Percentiles rank a stretch among this genome's conserved stretches.
These are phyloP conservation scores for Musa acuminata DNA, from an alignment of 176 grass and related monocot species.

Conservation along the genomic window DNA sequence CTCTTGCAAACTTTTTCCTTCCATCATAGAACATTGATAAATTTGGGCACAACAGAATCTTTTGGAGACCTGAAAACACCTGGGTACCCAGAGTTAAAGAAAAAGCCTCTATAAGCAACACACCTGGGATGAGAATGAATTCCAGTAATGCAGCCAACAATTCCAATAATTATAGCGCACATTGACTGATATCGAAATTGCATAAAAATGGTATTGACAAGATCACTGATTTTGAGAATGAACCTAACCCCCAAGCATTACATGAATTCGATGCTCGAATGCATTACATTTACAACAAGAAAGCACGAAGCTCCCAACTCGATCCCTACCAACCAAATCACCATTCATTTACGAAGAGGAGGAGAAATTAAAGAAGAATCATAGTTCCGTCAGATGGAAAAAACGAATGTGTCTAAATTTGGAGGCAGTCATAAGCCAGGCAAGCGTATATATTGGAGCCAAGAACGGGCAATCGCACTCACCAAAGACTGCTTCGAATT, in stretches of 20 bases:
- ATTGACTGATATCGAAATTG: background rate
- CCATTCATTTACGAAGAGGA: no score
- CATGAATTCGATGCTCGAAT: no score
- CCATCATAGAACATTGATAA: background rate
- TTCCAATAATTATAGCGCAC: background rate
- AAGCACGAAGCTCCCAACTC: no score
- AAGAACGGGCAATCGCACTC: background rate
- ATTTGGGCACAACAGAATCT: background rate
- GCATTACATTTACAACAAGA: no score
- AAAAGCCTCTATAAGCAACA: background rate
- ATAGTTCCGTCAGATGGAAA: no score
- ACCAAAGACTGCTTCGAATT: background rate
- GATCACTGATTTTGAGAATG: background rate
- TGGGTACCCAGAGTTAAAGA: background rate
- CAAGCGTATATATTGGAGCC: no score
- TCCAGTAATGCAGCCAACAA: background rate
- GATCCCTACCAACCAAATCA: no score
- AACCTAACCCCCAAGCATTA: no score
- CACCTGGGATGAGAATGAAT: background rate
- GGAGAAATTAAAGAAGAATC: no score
- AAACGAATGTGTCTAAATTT: no score
- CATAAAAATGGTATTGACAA: background rate
- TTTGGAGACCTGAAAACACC: background rate
- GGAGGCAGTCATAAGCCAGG: no score
- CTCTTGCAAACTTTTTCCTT: slow-evolving; percentile 30